phyloP scores from a whole-genome alignment of 257 asterid species.

The Solanum lycopersicoides region DNA sequence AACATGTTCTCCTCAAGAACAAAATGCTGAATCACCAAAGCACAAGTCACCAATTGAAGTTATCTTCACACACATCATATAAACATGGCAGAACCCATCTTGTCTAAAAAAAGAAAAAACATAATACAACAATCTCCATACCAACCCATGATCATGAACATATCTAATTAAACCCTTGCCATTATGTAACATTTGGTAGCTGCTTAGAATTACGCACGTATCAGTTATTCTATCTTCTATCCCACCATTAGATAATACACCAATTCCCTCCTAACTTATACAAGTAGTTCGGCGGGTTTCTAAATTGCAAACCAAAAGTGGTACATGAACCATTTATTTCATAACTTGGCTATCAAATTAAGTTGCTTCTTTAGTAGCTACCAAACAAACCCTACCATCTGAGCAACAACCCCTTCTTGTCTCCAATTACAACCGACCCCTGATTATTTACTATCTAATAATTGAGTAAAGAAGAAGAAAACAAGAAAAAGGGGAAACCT shows the following conservation, averaged over 20 bases:
- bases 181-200: background rate
- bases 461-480: background rate
- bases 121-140: background rate
- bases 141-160: background rate
- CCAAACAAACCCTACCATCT: background rate
- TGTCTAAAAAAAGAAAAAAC: background rate
- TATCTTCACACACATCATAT: background rate
- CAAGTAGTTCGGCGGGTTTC: background rate
- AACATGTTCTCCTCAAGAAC: constrained; percentile 24
- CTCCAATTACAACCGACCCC: background rate
- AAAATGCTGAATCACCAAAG: constrained; percentile 15
- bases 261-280: background rate
- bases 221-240: background rate
- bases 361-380: background rate
- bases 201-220: background rate
- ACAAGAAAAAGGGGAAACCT: constrained; percentile 23
- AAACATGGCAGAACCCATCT: background rate
- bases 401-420: background rate
- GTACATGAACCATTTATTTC: background rate
- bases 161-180: background rate
- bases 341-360: background rate
- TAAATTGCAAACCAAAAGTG: background rate
- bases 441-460: background rate
- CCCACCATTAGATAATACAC: background rate
- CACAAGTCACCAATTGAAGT: background rate